Conservation (phyloP, 148 eudicot genomes). For the Polygonum aviculare region DNA sequence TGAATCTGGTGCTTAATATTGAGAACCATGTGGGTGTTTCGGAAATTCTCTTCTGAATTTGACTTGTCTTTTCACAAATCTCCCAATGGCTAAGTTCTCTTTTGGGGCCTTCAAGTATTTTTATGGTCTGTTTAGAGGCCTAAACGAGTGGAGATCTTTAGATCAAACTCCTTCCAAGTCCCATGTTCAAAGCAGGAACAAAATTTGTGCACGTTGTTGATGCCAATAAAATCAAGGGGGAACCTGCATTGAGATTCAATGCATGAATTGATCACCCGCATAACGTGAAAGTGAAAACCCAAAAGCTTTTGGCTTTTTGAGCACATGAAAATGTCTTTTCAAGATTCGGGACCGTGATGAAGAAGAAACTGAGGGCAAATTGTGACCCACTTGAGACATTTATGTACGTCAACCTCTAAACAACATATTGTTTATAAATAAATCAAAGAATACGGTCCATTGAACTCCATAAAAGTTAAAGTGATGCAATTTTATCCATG, state of each 20-base stretch:
- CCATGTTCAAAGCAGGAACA: not conserved
- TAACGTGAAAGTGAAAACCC: not conserved
- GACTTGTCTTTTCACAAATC: too few relatives aligned
- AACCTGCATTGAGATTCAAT: not conserved
- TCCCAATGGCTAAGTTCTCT: too few relatives aligned
- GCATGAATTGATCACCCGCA: not conserved
- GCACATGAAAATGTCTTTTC: not conserved
- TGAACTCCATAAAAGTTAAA: too few relatives aligned
- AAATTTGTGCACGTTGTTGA: conserved; percentile 5
- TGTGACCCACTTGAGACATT: not conserved
- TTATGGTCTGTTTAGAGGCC: too few relatives aligned
- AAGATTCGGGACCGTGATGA: conserved; percentile 3
- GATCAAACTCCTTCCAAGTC: not conserved
- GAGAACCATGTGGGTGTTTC: not conserved
- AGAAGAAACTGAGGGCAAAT: not conserved
- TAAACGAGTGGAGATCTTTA: too few relatives aligned
- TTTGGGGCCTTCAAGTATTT: too few relatives aligned
- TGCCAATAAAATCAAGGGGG: not conserved
- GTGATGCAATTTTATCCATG: too few relatives aligned
- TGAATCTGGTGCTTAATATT: too few relatives aligned
- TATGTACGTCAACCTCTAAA: not conserved
- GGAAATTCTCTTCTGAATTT: too few relatives aligned
- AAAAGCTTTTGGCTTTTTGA: not conserved
- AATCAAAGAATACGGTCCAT: too few relatives aligned
- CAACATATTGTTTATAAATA: too few relatives aligned